These are phyloP conservation scores for Acer saccharum DNA, from an alignment of 345 rosid species.

Conservation along the genomic window DNA sequence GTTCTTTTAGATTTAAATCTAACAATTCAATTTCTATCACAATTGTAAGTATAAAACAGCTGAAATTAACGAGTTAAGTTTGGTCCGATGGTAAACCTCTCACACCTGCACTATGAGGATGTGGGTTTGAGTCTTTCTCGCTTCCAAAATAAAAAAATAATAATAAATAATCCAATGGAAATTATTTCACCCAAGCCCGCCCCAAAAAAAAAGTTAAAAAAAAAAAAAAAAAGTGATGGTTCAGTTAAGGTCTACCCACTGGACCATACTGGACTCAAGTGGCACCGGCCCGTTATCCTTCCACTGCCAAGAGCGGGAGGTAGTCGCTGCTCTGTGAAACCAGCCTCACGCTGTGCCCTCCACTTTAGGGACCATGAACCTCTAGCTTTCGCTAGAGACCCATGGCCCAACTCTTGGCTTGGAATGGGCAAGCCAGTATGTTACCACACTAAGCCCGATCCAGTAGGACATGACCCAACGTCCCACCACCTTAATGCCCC, in stretches of 20 bases:
- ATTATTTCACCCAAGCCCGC: no score
- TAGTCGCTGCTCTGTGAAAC: slow-evolving; percentile 1
- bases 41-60: no score
- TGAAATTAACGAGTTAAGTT: no score
- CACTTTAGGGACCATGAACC: neutral
- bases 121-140: no score
- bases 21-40: no score
- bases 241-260: neutral
- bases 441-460: neutral
- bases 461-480: neutral
- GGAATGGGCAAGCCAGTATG: neutral
- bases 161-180: no score
- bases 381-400: neutral
- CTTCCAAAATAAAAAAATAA: no score
- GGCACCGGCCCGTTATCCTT: neutral
- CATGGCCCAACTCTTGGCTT: neutral
- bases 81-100: no score
- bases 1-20: no score
- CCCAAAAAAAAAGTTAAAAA: no score
- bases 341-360: slow-evolving; percentile 7
- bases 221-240: no score
- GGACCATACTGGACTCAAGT: neutral
- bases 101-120: no score
- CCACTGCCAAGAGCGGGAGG: neutral
- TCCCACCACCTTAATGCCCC: neutral